These are phyloP conservation scores for Podaxis pistillaris DNA, from an alignment of 768 basidiomycete genomes.

Conservation along the genomic window DNA sequence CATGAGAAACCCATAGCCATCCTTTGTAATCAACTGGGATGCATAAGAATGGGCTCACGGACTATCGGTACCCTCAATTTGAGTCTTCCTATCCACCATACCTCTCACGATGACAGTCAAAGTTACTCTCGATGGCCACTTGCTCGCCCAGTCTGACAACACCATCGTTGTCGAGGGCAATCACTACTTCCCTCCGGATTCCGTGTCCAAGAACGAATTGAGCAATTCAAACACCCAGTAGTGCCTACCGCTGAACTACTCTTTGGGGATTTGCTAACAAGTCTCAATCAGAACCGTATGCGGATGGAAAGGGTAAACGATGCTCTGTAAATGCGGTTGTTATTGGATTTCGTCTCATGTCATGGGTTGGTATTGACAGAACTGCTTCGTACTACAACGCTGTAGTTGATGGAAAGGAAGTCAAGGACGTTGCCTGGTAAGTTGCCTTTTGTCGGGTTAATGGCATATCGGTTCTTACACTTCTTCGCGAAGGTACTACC, in stretches of 20 bases:
- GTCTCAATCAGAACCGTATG: conserved; percentile 44
- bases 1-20: background rate
- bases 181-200: conserved; percentile 68
- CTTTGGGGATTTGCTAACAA: background rate
- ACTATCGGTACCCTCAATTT: no score
- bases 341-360: background rate
- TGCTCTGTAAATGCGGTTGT: background rate
- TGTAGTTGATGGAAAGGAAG: conserved; percentile 38
- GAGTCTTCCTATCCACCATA: background rate
- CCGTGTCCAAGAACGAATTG: conserved; percentile 46
- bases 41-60: background rate
- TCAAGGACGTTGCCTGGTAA: conserved; percentile 69
- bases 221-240: conserved; percentile 48
- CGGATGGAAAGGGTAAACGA: conserved; percentile 69
- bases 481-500: conserved; percentile 62
- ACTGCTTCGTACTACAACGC: conserved; percentile 70
- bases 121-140: conserved; percentile 46
- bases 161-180: conserved; percentile 65
- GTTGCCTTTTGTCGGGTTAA: conserved; percentile 17
- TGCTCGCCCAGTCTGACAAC: conserved; percentile 56
- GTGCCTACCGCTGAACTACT: background rate
- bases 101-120: conserved; percentile 24
- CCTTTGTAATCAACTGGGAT: background rate
- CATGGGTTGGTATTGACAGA: conserved; percentile 21
- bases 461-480: background rate